Evolutionary conservation across 106 monocot species (phyloP), one percentile per base, ranked within the genome.

Genomic region (Narthecium ossifragum): DNA sequence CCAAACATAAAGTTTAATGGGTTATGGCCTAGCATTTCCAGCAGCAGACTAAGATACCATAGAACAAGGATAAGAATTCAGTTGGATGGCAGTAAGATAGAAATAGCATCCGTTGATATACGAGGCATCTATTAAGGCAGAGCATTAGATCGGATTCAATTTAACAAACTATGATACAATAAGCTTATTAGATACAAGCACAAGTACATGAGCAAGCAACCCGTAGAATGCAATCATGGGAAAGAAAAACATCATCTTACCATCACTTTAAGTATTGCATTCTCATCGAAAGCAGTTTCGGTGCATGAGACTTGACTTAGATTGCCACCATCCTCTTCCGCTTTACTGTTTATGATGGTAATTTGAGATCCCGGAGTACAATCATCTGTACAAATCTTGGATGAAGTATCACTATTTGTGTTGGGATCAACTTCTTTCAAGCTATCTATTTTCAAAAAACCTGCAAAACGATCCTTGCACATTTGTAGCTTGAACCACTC

Each of bases 401-500:
- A 61, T 41, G 46, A 55, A 28, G 12, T 21, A 59, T 71, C 57
- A 59, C 34, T 58, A 18, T 33, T 24, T 3, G 57, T 2, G 47
- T 59, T 57, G 43, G 48, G 24, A 76, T 76, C 73, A 62, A 76
- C 65, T 50, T 91, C 79, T 66, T 86, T 90, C 36, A 98, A 63
- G 22, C 33, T 36, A 70, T 90, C 78, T 68, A 98, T 91, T 64
- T 87, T 86, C 31, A 98, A 60, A 14, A 90, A 49, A 38, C 76
- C 80, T 64, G 86, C 96, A 67, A 98, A 98, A 12, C 73, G 75
- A 43, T 98, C 96, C 55, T 87, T 98, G 64, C 96, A 84, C 96
- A 90, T 98, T 61, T 98, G 96, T 55, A 98, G 76, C 76, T 79
- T 98, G 71, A 87, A 98, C 90, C 96, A 98, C 45, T 98, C 90